Base-by-base conservation (phyloP, 768 basidiomycete species). In the Coprinellus aureogranulatus region DNA sequence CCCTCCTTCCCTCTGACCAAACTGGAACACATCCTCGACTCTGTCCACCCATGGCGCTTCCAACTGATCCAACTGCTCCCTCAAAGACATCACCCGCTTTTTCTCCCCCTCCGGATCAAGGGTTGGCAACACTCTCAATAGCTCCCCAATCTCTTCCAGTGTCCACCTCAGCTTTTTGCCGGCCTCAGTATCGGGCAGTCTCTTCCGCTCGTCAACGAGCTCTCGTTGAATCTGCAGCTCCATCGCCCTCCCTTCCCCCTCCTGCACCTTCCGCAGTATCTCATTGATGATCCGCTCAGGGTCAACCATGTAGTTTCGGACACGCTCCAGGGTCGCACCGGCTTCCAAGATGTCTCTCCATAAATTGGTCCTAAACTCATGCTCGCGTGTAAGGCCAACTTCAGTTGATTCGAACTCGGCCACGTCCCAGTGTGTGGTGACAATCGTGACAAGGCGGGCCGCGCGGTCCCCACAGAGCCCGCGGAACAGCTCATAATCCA, bases 121-220 rank as follows among this genome's bases (percentile, higher is more conserved):
- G n/a, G 34, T 14, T 14, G 34, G 34, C 14, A 14, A 6, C 14
- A 6, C 8, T 14, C 30, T 49, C 25, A 27, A 6, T 9, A 30
- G 10, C 48, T 49, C 25, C 48, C 16, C 12, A 16, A 39, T 20
- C 22, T 65, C 53, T 28, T 60, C 9, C n/a, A 65, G 55, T 22
- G 62, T 63, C 22, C 27, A 55, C 2, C 61, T 58, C 22, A 65
- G 53, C 12, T 53, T 28, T 40, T 49, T 58, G 8, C 62, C 64
- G 1, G 64, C 64, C 18, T 61, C 54, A 1, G 64, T 65, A 12
- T 61, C 50, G 4, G 58, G 56, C 22, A 65, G 53, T 2, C 44
- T 41, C 47, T 58, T 61, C 27, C 41, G 34, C 18, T 53, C 30
- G 18, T 57, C 54, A 1, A 59, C 62, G 1, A 65, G 26, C 41